These are phyloP conservation scores for Mucor irregularis DNA, from an alignment of 371 early-diverging fungal species.

Conservation along the genomic window DNA sequence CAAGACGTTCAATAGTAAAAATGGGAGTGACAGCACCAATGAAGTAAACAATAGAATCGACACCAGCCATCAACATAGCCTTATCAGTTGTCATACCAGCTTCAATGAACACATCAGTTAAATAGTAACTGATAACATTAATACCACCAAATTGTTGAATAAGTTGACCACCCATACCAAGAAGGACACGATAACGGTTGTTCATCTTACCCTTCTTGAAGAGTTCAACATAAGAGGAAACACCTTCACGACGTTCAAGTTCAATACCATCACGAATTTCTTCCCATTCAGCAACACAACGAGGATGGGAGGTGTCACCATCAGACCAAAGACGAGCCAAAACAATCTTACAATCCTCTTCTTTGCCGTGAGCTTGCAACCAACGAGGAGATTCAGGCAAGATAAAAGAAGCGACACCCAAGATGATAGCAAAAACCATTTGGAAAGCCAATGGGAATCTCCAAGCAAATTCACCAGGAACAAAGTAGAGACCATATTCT, in stretches of 20 bases:
- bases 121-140: conserved; percentile 43
- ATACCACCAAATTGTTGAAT: conserved; percentile 54
- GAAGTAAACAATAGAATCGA: conserved; percentile 47
- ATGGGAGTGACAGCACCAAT: conserved; percentile 54
- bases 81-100: conserved; percentile 44
- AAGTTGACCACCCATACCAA: conserved; percentile 54
- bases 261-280: conserved; percentile 52
- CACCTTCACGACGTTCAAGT: conserved; percentile 46
- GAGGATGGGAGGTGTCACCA: conserved; percentile 44
- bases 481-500: conserved; percentile 45
- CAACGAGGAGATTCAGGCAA: conserved; percentile 43
- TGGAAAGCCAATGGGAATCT: conserved; percentile 43
- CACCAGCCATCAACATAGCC: conserved; percentile 51
- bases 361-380: conserved; percentile 48
- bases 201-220: conserved; percentile 49
- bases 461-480: conserved; percentile 41
- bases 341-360: conserved; percentile 41
- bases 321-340: conserved; percentile 49
- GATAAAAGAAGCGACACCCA: conserved; percentile 30
- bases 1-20: conserved; percentile 45
- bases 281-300: conserved; percentile 47
- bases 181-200: conserved; percentile 51
- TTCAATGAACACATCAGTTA: conserved; percentile 45
- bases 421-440: conserved; percentile 22
- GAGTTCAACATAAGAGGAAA: conserved; percentile 44